Evolutionary conservation across 768 basidiomycete species (phyloP), one percentile per base, ranked within the genome.

Genomic region (Rubroboletus pulcherrimus): DNA sequence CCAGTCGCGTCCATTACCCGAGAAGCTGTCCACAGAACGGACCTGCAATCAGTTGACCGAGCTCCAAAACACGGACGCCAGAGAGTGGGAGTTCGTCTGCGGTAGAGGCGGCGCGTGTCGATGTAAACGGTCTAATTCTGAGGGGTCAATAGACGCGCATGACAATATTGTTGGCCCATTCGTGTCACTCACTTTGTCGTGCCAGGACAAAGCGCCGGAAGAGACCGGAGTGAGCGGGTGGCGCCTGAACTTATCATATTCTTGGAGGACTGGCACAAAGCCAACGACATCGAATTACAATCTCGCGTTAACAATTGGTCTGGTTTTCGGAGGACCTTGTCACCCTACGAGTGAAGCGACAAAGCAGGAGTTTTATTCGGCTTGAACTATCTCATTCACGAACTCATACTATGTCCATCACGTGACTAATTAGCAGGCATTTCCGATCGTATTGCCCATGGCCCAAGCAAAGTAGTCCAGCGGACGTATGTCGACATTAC

Each of bases 1-100:
- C 39, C 10, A 30, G 19, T 41, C 7, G 48, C 5, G 21, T 5
- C 17, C 51, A 76, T 51, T 70, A 86, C 86, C 84, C 85, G 5
- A 89, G 80, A 8, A 88, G 73, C 51, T 89, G 87, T 1, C 86
- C 86, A 24, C 83, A 84, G 67, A 88, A 87, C 1, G 86, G 86
- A 10, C 86, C 86, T 1, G 86, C 85, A 55, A 88, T 85, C 19
- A 87, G 73, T 57, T 89, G 86, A 0, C 86, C 86, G 39, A 89
- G 72, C 61, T 89, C 87, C 7, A 87, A 71, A 7, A 88, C 81
- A 9, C 84, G 82, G 35, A 87, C 70, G 7, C 85, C 85, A 7
- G 81, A 73, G 11, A 87, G 74, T 0, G 86, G 86, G n/a, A 81
- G 78, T 14, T 79, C 21, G 3, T 45, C 43, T 37, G 21, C 1